Conservation (phyloP, 176 grass and related monocot genomes). For the Aegilops speltoides region DNA sequence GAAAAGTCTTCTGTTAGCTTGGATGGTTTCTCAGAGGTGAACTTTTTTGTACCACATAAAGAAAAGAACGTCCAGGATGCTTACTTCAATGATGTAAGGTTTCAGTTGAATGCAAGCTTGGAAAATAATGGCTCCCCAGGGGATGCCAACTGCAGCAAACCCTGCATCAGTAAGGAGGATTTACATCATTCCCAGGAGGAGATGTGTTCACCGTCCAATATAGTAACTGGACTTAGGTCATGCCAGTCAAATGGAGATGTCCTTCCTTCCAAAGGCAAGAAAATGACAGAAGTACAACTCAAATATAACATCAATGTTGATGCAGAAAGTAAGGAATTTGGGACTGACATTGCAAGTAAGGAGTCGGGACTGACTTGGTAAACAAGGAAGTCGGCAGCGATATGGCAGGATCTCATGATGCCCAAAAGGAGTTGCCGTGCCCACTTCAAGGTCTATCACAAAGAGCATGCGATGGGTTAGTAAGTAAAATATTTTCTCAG, state of each 20-base stretch:
- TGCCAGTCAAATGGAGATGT: conserved; percentile 40
- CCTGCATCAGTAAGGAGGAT: conserved; percentile 26
- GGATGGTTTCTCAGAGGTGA: conserved; percentile 32
- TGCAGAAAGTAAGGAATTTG: conserved; percentile 23
- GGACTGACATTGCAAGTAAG: neutral
- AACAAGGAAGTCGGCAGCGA: conserved; percentile 10
- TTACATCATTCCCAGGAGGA: conserved; percentile 27
- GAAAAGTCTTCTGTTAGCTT: conserved; percentile 27
- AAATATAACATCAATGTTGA: conserved; percentile 31
- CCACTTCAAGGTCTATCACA: conserved; percentile 54
- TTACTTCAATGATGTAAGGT: conserved; percentile 33
- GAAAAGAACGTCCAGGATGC: conserved; percentile 1
- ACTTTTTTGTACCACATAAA: conserved; percentile 13
- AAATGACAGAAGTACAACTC: conserved; percentile 22
- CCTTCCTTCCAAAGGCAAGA: conserved; percentile 27
- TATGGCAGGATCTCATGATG: conserved; percentile 7
- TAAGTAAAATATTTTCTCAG: conserved; percentile 32
- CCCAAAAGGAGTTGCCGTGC: conserved; percentile 39
- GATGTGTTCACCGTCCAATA: conserved; percentile 19
- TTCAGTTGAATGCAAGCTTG: conserved; percentile 33
- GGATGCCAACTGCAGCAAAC: conserved; percentile 32
- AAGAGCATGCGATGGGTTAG: conserved; percentile 52
- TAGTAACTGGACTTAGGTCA: conserved; percentile 20
- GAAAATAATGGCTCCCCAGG: conserved; percentile 30
- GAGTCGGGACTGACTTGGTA: neutral